A percentile compares a stretch with the other conserved stretches of the same genome.
Conservation (phyloP, 2,329 filamentous ascomycete genomes). For the Xenoacremonium recifei region DNA sequence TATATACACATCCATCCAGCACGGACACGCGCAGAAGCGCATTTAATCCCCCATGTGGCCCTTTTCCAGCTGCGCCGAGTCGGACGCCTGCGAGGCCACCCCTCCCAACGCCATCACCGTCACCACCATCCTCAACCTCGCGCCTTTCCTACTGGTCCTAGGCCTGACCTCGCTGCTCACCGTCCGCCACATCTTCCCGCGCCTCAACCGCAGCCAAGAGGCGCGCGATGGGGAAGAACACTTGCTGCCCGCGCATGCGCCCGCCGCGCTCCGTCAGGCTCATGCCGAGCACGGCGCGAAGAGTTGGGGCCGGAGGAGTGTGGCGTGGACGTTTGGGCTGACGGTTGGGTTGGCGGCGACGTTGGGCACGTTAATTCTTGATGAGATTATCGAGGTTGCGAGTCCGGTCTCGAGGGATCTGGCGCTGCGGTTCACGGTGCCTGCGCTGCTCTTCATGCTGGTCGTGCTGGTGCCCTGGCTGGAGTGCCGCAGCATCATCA, state of each 20-base stretch:
- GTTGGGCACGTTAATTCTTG: conserved; percentile 76
- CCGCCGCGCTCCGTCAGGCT: conserved; percentile 54
- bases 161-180: conserved; percentile 60
- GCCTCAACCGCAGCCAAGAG: conserved; percentile 58
- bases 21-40: too few relatives aligned
- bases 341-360: conserved; percentile 77
- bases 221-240: conserved; percentile 57
- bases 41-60: conserved; percentile 33
- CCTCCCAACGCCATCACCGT: conserved; percentile 40
- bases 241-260: conserved; percentile 61
- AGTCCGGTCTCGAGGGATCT: conserved; percentile 64
- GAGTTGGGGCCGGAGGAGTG: conserved; percentile 48
- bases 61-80: conserved; percentile 50
- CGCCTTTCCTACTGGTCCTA: conserved; percentile 73
- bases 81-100: conserved; percentile 54
- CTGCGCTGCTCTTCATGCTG: conserved; percentile 68
- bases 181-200: conserved; percentile 68
- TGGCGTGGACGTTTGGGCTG: conserved; percentile 68
- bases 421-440: conserved; percentile 68
- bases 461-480: conserved; percentile 76
- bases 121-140: conserved; percentile 56
- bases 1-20: too few relatives aligned
- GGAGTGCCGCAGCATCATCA: conserved; percentile 67
- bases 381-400: conserved; percentile 78
- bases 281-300: conserved; percentile 58